Evolutionary conservation across 2,329 filamentous ascomycete genomes (phyloP).

Genomic region (Alternaria gansuensis): DNA sequence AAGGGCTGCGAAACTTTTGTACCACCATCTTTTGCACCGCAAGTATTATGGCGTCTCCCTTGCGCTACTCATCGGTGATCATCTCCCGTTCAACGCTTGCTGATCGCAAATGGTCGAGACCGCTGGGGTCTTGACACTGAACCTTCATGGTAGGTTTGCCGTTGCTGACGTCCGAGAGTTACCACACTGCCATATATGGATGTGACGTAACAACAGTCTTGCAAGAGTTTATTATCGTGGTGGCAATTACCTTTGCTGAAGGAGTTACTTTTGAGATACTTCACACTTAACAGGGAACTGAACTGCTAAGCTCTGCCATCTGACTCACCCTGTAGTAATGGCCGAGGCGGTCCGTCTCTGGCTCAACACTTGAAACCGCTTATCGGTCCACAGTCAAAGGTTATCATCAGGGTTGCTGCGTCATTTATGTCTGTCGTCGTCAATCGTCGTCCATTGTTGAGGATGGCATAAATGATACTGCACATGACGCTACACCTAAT

Average conservation of each 20-base stretch:
- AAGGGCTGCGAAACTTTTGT: slow-evolving; percentile 2
- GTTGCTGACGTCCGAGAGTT: slow-evolving; percentile 9
- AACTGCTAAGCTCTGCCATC: background rate
- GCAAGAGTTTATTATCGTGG: background rate
- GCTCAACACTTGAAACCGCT: slow-evolving; percentile 1
- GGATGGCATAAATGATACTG: too few species aligned
- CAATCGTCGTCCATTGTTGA: too few species aligned
- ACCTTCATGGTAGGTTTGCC: slow-evolving; percentile 4
- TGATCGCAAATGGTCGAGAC: slow-evolving; percentile 19
- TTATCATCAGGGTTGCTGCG: background rate
- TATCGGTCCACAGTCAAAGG: slow-evolving; percentile 1
- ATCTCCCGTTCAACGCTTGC: slow-evolving; percentile 12
- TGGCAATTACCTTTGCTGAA: background rate
- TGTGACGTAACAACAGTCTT: background rate
- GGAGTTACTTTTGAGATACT: background rate
- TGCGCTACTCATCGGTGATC: slow-evolving; percentile 11
- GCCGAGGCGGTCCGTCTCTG: slow-evolving; percentile 7
- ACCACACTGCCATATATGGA: slow-evolving; percentile 2
- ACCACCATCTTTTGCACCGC: background rate
- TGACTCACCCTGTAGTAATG: background rate
- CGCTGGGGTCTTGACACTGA: background rate
- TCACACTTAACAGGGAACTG: slow-evolving; percentile 1
- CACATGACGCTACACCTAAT: too few species aligned
- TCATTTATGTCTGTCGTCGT: too few species aligned
- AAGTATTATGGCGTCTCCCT: slow-evolving; percentile 9